Evolutionary conservation across 2,329 filamentous ascomycete species (phyloP), one percentile per base, ranked within the genome.

Genomic region (Monilinia polystroma): DNA sequence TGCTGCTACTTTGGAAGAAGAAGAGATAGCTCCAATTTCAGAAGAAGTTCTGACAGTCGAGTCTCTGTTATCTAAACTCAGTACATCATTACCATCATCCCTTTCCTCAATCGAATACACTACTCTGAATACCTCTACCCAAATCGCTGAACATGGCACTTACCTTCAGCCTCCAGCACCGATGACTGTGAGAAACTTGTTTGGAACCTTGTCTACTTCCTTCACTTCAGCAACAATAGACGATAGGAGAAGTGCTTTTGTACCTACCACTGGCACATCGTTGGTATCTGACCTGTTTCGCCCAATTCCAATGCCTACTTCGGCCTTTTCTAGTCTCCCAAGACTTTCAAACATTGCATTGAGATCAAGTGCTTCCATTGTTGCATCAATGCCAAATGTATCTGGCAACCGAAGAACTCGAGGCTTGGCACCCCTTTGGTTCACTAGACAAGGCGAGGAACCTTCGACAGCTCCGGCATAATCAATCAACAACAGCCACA

Each of bases 51-150:
- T 14, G 38, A 11, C 18, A 54, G 11, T 20, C 32, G 11, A 16
- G 4, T 35, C 45, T 54, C 8, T 12, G 35, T 23, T 51, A 16
- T 14, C 55, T 43, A 5, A 12, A 11, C 26, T 29, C 12, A n/a
- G 14, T 41, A 14, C 38, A 41, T 41, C 38, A 14, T 41, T 35
- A 8, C 32, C 35, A 52, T 5, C 29, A 41, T 38, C 29, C 29
- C 6, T 8, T 4, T 8, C 49, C 2, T n/a, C 43, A 23, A 3
- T 26, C n/a, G 26, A 16, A 2, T 11, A 49, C 23, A 7, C 20
- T 18, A 18, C 2, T 1, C 16, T 20, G 16, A 12, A 14, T 6
- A 18, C 11, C 3, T 20, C 4, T 18, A 2, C 11, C 0, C 5
- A n/a, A 11, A 18, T 26, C 29, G 16, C 20, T 11, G 18, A 10